Conservation (phyloP, 371 early-diverging fungal species). For the Saksenaea vasiformis region DNA sequence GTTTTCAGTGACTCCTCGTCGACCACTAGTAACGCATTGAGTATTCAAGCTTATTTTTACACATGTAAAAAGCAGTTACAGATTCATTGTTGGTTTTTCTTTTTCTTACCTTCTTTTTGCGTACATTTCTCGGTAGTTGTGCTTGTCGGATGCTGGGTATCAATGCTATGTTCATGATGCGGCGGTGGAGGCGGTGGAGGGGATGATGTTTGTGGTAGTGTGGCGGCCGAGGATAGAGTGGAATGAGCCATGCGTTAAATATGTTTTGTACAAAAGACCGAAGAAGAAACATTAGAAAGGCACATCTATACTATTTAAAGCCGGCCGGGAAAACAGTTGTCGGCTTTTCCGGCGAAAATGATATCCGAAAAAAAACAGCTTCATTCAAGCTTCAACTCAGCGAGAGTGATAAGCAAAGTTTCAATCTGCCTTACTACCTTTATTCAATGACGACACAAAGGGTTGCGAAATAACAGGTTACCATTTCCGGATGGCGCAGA, state of each 20-base stretch:
- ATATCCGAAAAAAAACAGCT: background rate
- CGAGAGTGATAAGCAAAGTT: background rate
- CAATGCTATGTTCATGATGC: background rate
- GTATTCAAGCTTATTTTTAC: too few species aligned
- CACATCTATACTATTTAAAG: background rate
- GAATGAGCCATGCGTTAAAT: background rate
- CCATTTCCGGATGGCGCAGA: background rate
- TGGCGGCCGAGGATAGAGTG: background rate
- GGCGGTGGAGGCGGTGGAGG: background rate
- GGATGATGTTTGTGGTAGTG: background rate
- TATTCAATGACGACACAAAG: background rate
- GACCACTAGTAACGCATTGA: background rate
- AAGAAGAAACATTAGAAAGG: background rate
- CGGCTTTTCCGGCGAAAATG: background rate
- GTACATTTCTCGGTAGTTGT: background rate
- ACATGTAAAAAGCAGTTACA: too few species aligned
- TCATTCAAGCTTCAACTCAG: background rate
- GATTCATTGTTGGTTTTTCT: too few species aligned
- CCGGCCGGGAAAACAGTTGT: background rate
- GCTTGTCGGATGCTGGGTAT: background rate
- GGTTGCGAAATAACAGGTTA: background rate
- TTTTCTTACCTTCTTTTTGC: background rate
- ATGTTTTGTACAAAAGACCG: background rate
- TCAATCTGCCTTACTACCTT: background rate
- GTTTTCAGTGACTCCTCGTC: background rate